Conservation (phyloP, 768 basidiomycete species). For the Tricholoma furcatifolium region DNA sequence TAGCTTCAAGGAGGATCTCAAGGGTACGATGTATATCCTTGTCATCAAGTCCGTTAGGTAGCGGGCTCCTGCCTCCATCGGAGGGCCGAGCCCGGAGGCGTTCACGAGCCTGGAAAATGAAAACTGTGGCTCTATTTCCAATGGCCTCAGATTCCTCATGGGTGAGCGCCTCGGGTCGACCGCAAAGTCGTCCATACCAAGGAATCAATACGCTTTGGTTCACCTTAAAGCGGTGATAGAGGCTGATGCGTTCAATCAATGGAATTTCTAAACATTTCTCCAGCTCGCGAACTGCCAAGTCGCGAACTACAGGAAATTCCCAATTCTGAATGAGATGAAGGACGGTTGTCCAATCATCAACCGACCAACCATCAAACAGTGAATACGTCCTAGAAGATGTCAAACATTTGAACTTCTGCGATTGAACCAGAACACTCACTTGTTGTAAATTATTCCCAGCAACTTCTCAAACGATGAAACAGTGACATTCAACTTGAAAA, state of each 20-base stretch:
- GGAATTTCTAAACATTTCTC: conserved; percentile 8
- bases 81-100: conserved; percentile 32
- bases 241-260: conserved; percentile 29
- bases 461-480: conserved; percentile 42
- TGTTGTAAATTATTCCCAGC: conserved; percentile 58
- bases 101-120: conserved; percentile 55
- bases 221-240: conserved; percentile 55
- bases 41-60: conserved; percentile 28
- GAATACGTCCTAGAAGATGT: conserved; percentile 46
- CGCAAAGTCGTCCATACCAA: conserved; percentile 50
- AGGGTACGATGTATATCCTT: conserved; percentile 34
- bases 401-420: neutral
- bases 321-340: conserved; percentile 53
- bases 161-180: conserved; percentile 48
- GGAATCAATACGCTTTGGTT: conserved; percentile 48
- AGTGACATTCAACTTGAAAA: conserved; percentile 35
- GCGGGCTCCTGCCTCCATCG: conserved; percentile 34
- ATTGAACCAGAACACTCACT: conserved; percentile 28
- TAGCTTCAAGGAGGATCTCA: conserved; percentile 15
- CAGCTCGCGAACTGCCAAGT: conserved; percentile 46
- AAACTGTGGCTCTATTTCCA: conserved; percentile 55
- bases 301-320: conserved; percentile 37
- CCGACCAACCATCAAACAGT: conserved; percentile 46
- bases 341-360: conserved; percentile 54
- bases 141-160: conserved; percentile 54